Percentiles rank a stretch among this genome's conserved stretches.
Evolutionary conservation across 768 basidiomycete species (phyloP).

Genomic region (Daedaleopsis sinensis): DNA sequence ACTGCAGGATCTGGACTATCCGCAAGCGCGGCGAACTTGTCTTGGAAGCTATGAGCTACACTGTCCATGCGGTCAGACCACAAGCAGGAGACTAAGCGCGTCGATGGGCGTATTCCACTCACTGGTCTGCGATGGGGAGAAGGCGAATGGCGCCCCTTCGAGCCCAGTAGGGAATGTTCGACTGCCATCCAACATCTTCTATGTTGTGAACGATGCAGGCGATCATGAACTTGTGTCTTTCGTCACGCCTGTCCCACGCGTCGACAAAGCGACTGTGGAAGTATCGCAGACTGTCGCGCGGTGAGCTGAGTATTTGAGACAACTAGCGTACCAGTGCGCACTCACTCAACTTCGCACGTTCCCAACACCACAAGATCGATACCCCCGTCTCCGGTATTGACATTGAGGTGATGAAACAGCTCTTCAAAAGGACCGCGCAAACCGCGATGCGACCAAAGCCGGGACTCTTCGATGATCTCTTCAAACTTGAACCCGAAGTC

Average conservation of each 20-base stretch:
- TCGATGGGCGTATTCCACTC: constrained; percentile 16
- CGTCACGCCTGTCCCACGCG: constrained; percentile 41
- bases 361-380: constrained; percentile 45
- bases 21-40: constrained; percentile 33
- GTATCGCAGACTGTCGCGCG: constrained; percentile 22
- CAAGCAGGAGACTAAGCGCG: background rate
- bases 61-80: constrained; percentile 17
- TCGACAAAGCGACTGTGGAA: constrained; percentile 33
- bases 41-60: constrained; percentile 35
- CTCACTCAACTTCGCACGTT: constrained; percentile 51
- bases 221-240: constrained; percentile 42
- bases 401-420: constrained; percentile 32
- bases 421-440: constrained; percentile 27
- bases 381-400: constrained; percentile 19
- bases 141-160: constrained; percentile 41
- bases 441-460: constrained; percentile 34
- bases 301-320: background rate
- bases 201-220: constrained; percentile 47
- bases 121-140: constrained; percentile 44
- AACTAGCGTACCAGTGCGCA: background rate
- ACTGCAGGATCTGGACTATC: constrained; percentile 35
- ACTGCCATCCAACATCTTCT: constrained; percentile 34
- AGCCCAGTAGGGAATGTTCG: constrained; percentile 39
- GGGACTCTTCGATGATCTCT: constrained; percentile 34
- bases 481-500: constrained; percentile 39